These are phyloP conservation scores for Bacterosira constricta DNA, from an alignment of 108 stramenopile species.

Conservation along the genomic window DNA sequence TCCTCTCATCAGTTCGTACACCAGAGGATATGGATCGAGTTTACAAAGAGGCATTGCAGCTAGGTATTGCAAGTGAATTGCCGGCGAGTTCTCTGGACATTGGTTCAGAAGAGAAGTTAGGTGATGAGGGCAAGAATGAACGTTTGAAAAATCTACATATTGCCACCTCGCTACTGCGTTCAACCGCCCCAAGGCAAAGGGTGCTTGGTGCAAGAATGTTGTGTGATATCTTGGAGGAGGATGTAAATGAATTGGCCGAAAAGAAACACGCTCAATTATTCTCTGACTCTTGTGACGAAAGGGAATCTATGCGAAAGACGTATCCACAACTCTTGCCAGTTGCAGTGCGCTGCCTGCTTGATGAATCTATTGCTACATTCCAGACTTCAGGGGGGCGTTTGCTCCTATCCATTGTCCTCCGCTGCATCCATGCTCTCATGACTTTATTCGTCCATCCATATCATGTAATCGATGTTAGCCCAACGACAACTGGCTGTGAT, in stretches of 20 bases:
- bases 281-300: slow-evolving; percentile 20
- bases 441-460: slow-evolving; percentile 66
- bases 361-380: slow-evolving; percentile 47
- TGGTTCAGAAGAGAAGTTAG: neutral
- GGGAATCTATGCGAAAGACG: neutral
- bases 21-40: slow-evolving; percentile 79
- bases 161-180: slow-evolving; percentile 75
- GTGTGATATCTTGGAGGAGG: slow-evolving; percentile 38
- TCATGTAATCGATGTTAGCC: slow-evolving; percentile 54
- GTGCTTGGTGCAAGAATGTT: slow-evolving; percentile 70
- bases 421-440: slow-evolving; percentile 57
- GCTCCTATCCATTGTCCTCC: slow-evolving; percentile 64
- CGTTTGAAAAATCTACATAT: slow-evolving; percentile 34
- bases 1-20: slow-evolving; percentile 68
- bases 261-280: slow-evolving; percentile 3
- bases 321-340: slow-evolving; percentile 76
- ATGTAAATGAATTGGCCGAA: slow-evolving; percentile 21
- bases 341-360: slow-evolving; percentile 79
- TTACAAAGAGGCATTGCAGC: slow-evolving; percentile 52
- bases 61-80: slow-evolving; percentile 39
- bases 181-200: slow-evolving; percentile 70
- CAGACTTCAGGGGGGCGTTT: slow-evolving; percentile 43
- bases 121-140: slow-evolving; percentile 10
- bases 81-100: slow-evolving; percentile 23
- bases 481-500: neutral